Conservation (phyloP, 75 land plant species). For the Isoetes taiwanensis region DNA sequence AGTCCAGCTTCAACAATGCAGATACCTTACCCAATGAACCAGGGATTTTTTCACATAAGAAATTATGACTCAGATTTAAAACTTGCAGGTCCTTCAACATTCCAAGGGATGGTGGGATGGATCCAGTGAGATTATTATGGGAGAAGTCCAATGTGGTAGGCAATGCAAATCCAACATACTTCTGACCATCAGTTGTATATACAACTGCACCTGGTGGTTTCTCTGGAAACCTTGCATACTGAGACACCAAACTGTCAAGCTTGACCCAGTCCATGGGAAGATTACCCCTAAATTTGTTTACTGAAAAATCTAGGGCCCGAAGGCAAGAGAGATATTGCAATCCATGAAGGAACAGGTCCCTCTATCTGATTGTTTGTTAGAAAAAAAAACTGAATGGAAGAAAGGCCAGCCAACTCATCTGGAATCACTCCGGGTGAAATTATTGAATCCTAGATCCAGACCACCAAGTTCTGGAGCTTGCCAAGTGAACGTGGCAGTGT, state of each 20-base stretch:
- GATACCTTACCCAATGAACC: background rate
- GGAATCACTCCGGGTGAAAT: background rate
- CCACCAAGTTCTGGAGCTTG: background rate
- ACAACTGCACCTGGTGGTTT: background rate
- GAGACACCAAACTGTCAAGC: no score
- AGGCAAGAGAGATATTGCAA: background rate
- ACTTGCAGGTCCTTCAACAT: background rate
- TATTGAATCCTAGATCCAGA: background rate
- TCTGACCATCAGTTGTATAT: background rate
- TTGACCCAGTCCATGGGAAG: background rate
- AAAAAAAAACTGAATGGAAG: conserved; percentile 1
- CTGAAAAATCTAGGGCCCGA: background rate
- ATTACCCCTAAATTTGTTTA: background rate
- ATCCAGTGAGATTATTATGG: background rate
- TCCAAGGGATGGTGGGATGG: background rate
- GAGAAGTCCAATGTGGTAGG: conserved; percentile 5
- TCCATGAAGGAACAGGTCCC: background rate
- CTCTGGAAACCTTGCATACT: no score
- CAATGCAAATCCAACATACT: background rate
- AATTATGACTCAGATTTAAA: background rate
- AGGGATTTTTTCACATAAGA: background rate
- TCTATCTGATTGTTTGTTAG: background rate
- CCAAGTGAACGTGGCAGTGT: background rate
- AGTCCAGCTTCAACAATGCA: conserved; percentile 6
- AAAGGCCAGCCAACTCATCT: background rate